Evolutionary conservation across 2,329 filamentous ascomycete species (phyloP).

Genomic region (Chaetomiaceae sp.): DNA sequence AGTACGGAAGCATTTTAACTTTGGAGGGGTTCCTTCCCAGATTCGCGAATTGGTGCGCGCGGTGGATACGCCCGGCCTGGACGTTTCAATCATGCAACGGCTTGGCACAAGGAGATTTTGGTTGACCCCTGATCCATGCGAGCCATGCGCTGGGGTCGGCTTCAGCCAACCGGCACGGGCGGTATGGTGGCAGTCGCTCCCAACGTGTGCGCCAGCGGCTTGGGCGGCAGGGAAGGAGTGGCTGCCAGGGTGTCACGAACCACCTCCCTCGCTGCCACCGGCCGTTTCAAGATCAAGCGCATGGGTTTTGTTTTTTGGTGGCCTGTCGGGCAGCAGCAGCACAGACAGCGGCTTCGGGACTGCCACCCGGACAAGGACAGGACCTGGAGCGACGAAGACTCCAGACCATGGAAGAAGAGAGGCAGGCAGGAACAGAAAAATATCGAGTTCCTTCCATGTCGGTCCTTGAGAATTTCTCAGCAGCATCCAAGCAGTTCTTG

Average conservation of each 20-base stretch:
- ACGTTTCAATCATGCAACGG: conserved; percentile 13
- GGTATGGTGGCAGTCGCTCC: conserved; percentile 3
- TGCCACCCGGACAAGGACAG: too few species aligned
- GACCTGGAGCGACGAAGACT: too few species aligned
- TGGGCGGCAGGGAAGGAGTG: neutral
- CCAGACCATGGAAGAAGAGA: too few species aligned
- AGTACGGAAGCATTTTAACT: neutral
- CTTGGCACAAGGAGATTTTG: conserved; percentile 5
- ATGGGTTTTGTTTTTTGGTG: neutral
- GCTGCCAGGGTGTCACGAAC: conserved; percentile 16
- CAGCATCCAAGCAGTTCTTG: conserved; percentile 11
- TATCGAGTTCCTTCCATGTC: neutral
- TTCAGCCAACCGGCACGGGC: conserved; percentile 14
- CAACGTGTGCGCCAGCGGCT: neutral
- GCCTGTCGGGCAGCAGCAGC: too few species aligned
- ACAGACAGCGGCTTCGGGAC: too few species aligned
- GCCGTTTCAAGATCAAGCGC: conserved; percentile 18
- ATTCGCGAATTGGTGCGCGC: conserved; percentile 24
- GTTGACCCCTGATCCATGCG: conserved; percentile 13
- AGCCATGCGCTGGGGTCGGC: conserved; percentile 13
- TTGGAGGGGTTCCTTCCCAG: neutral
- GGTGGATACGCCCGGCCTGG: conserved; percentile 12
- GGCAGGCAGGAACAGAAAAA: neutral
- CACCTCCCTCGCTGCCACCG: neutral
- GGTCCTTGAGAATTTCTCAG: neutral